Evolutionary conservation across 257 asterid genomes (phyloP).

Genomic region (Anisodus acutangulus): DNA sequence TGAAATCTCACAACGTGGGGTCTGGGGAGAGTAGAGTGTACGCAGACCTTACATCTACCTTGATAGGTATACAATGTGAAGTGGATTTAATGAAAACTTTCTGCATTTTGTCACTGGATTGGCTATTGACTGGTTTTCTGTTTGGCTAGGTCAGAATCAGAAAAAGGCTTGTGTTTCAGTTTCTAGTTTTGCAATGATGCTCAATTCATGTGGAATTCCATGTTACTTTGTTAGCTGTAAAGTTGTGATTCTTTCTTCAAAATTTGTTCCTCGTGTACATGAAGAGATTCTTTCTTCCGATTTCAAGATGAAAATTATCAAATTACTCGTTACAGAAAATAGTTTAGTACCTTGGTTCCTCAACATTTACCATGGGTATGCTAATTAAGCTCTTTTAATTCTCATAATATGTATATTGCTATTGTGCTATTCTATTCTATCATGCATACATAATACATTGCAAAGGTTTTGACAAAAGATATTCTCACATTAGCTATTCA

Average conservation of each 20-base stretch:
- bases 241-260: constrained; percentile 27
- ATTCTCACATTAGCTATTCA: too few species aligned
- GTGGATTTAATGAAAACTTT: not conserved
- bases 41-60: too few species aligned
- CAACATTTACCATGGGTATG: too few species aligned
- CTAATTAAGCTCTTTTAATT: too few species aligned
- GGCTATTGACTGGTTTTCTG: not conserved
- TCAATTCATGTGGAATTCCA: constrained; percentile 11
- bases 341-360: too few species aligned
- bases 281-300: constrained; percentile 32
- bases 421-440: too few species aligned
- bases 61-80: not conserved
- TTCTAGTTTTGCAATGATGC: constrained; percentile 19
- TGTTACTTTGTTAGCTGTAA: constrained; percentile 38
- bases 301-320: too few species aligned
- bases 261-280: constrained; percentile 30
- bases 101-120: not conserved
- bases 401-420: too few species aligned
- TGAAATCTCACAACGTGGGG: too few species aligned
- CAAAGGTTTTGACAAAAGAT: too few species aligned
- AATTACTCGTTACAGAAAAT: not conserved
- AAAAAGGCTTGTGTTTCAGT: not conserved
- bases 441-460: too few species aligned
- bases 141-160: not conserved
- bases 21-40: too few species aligned